Evolutionary conservation across 2,329 filamentous ascomycete species (phyloP), one percentile per base, ranked within the genome.

Genomic region (Aspergillus viridinutans): DNA sequence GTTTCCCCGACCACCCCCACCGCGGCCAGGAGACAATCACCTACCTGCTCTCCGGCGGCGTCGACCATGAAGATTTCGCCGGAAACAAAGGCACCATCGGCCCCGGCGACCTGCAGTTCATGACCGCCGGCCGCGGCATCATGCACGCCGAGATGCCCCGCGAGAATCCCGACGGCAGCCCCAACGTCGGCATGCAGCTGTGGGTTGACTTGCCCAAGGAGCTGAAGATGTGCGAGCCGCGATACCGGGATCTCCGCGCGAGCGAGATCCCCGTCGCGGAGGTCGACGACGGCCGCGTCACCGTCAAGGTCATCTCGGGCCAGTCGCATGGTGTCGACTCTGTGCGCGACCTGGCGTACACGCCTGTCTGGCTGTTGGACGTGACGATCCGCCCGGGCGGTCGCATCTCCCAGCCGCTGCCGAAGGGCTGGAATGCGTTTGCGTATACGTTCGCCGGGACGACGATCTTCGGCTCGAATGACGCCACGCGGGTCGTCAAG

Each of bases 61-160:
- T 96, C 58, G 91, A 96, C 76, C 92, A 96, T 70, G 92, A 96
- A 77, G 92, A 96, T 74, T 96, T 96, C 65, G 87, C 90, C 2
- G 92, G 92, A 12, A 87, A 94, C 77, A 83, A 83, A 51, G 94
- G 93, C 57, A 94, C 89, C 3, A 90, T 97, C 64, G 82, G 88
- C 59, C 77, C 89, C 0, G 93, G 93, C n/a, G 93, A 97, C 71
- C 78, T 97, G 50, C 93, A 97, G 72, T 97, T 97, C 81, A 97
- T 97, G 94, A 97, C 93, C 0, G 93, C 93, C 1, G 93, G 93
- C 3, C 81, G 83, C 21, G 93, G 93, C 45, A 95, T 97, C 67
- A 89, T 97, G 74, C 94, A 97, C 74, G 90, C 92, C 40, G 93
- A 97, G 76, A 97, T 97, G 92, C 93, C 93, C 9, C 83, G 85